These are phyloP conservation scores for Termitomyces sp. DNA, from an alignment of 768 basidiomycete genomes.

Conservation along the genomic window DNA sequence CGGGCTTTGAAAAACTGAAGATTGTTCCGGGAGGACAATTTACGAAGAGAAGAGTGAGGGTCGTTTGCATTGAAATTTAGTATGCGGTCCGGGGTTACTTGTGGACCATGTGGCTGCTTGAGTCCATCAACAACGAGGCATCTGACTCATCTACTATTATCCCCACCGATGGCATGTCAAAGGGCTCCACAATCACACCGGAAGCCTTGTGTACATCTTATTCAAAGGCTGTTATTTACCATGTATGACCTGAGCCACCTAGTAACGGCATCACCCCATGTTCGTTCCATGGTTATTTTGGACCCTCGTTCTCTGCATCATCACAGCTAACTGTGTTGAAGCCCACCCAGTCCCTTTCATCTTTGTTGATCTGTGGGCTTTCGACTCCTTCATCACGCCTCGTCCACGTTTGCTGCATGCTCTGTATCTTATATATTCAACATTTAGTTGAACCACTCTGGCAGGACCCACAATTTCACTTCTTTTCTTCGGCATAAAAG, in stretches of 20 bases:
- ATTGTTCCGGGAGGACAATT: too few species aligned
- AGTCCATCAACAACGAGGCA: conserved; percentile 4
- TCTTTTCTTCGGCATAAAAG: neutral
- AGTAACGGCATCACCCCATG: conserved; percentile 4
- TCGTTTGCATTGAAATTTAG: too few species aligned
- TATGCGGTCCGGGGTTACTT: neutral
- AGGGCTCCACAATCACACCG: conserved; percentile 10
- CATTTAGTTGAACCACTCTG: conserved; percentile 4
- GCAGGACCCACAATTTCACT: neutral
- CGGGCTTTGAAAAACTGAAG: too few species aligned
- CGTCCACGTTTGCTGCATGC: conserved; percentile 12
- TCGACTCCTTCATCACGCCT: conserved; percentile 5
- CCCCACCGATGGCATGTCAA: conserved; percentile 3
- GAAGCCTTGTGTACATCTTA: neutral
- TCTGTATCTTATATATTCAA: conserved; percentile 7
- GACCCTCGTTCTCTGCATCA: neutral
- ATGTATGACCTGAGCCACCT: neutral
- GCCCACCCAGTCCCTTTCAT: neutral
- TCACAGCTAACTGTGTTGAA: neutral
- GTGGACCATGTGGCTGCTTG: neutral
- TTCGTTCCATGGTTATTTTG: neutral
- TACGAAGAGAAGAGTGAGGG: too few species aligned
- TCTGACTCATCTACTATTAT: conserved; percentile 5
- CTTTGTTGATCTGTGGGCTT: conserved; percentile 3
- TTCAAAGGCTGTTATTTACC: neutral